Evolutionary conservation across 192 early-diverging fungal genomes (phyloP), one percentile per base, ranked within the genome.

Genomic region (Paraglomus occultum): DNA sequence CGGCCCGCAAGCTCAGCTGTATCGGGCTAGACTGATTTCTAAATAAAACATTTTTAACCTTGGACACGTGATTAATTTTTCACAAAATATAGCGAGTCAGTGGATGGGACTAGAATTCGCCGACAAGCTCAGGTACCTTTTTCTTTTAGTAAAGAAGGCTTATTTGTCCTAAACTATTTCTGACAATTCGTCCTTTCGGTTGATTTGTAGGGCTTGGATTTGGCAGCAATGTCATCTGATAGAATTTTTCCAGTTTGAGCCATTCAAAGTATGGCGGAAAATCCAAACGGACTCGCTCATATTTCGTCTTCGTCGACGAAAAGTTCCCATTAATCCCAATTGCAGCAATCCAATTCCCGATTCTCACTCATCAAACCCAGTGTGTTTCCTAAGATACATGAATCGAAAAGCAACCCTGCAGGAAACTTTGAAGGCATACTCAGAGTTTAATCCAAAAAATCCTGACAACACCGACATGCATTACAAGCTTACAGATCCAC

Each of bases 31-130:
- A 31, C 31, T 31, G 31, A 3, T 31, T 31, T 31, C 31, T 31
- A 31, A 31, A 31, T 31, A 31, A 31, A 31, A 31, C 31, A 31
- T 31, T 31, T 31, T 31, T 31, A 31, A 31, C 31, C 31, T 31
- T 31, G 31, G 31, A 31, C 31, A 31, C 31, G 31, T 31, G 31
- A 31, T 31, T 31, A 31, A 31, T 18, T 45, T 49, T 57, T 59
- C 6, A 11, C 38, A 52, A 18, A 40, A 43, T 51, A 71, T 51
- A 71, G 81, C 85, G 8, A 86, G 83, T 59, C 85, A 86, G 68
- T 86, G 85, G 85, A 77, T 81, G 20, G 76, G 82, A n/a, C 57
- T 86, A 52, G 81, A 83, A 52, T 84, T 84, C 77, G 85, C 83
- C 1, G 66, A 77, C 20, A 74, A 80, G 52, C 51, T 86, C 1